A percentile compares a stretch with the other conserved stretches of the same genome.
These are phyloP conservation scores for Phytophthora pistaciae DNA, from an alignment of 352 stramenopile genomes.

Conservation along the genomic window DNA sequence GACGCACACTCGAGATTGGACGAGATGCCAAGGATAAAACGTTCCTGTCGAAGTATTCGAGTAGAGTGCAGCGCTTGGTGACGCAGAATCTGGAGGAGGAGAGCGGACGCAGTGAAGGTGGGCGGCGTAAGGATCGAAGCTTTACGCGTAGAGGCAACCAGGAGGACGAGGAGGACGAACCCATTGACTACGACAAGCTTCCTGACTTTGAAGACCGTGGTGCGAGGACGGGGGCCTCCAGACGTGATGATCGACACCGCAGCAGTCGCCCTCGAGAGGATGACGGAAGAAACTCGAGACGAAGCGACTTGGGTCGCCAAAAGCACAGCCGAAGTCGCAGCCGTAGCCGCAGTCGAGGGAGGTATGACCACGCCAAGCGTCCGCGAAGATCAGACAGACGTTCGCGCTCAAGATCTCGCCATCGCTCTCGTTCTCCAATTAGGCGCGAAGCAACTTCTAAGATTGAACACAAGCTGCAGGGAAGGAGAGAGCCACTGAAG, in stretches of 20 bases:
- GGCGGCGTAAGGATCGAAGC: constrained; percentile 7
- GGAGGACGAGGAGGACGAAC: constrained; percentile 61
- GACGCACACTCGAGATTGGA: constrained; percentile 48
- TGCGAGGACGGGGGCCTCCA: constrained; percentile 25
- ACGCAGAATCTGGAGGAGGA: constrained; percentile 41
- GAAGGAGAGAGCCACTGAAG: constrained; percentile 2
- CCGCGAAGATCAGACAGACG: constrained; percentile 18
- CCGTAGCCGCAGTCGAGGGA: constrained; percentile 44
- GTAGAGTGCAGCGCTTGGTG: constrained; percentile 62
- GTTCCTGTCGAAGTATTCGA: constrained; percentile 70
- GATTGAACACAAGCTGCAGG: constrained; percentile 3
- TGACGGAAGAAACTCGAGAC: constrained; percentile 14
- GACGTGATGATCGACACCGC: constrained; percentile 24
- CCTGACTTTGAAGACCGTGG: constrained; percentile 70
- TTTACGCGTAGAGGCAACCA: constrained; percentile 16
- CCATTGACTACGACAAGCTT: constrained; percentile 85
- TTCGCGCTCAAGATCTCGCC: constrained; percentile 39
- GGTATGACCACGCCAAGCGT: constrained; percentile 24
- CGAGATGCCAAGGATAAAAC: constrained; percentile 70
- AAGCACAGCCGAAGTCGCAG: constrained; percentile 47
- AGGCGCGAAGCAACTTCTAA: constrained; percentile 1
- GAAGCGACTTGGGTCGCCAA: constrained; percentile 9
- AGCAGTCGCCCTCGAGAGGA: constrained; percentile 11
- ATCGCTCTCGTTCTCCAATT: constrained; percentile 29
- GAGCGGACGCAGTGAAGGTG: constrained; percentile 9